phyloP scores from a whole-genome alignment of 371 early-diverging fungal species.

The Mortierella sp. region DNA sequence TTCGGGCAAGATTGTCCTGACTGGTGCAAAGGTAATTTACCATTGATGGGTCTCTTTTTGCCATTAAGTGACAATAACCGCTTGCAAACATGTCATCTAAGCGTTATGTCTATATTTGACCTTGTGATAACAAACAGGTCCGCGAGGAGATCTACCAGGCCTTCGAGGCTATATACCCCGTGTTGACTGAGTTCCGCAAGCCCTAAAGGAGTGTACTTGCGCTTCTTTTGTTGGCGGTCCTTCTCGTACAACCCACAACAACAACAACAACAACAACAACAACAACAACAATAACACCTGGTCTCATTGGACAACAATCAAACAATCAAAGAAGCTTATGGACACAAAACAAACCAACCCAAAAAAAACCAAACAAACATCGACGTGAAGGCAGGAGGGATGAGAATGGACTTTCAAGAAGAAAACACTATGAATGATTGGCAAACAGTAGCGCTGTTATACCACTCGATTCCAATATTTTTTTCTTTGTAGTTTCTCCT shows the following conservation, averaged over 20 bases:
- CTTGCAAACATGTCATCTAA: background rate
- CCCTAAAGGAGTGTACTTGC: too few relatives aligned
- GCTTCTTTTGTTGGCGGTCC: background rate
- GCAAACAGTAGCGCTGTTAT: background rate
- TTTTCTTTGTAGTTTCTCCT: background rate
- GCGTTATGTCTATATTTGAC: background rate
- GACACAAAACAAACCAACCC: background rate
- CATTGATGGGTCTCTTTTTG: background rate
- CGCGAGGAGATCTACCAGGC: slow-evolving; percentile 99
- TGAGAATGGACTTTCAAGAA: background rate
- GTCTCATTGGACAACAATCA: background rate
- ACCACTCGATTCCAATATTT: background rate
- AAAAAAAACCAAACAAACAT: background rate
- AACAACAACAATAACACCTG: background rate
- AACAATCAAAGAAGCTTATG: background rate
- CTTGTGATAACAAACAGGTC: slow-evolving; percentile 54
- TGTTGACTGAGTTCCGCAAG: slow-evolving; percentile 92
- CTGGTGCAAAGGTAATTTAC: slow-evolving; percentile 96
- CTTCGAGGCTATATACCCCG: slow-evolving; percentile 99
- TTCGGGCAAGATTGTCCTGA: slow-evolving; percentile 99
- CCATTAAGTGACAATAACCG: background rate
- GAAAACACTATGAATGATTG: background rate
- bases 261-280: too few relatives aligned
- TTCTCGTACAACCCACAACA: background rate
- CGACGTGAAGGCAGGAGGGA: background rate